Conservation (phyloP, 495 filamentous ascomycete genomes). For the Aspergillus panamensis region DNA sequence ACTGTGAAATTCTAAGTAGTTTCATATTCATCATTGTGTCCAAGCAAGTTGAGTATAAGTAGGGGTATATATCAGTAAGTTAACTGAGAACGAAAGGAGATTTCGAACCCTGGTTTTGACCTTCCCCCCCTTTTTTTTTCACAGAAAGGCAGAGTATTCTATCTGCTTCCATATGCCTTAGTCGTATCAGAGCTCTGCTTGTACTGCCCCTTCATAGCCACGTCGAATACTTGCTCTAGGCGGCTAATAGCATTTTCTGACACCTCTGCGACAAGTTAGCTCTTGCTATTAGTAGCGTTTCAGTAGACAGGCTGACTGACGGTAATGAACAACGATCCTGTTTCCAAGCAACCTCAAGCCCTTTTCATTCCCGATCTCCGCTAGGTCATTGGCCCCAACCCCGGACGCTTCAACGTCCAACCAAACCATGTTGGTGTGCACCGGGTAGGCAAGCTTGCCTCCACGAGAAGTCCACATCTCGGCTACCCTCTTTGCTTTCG, state of each 20-base stretch:
- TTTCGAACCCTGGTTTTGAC: too few relatives aligned
- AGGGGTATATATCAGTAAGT: too few relatives aligned
- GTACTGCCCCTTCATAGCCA: conserved; percentile 37
- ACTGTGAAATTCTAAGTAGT: too few relatives aligned
- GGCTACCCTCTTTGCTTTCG: conserved; percentile 61
- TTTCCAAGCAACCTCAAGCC: conserved; percentile 39
- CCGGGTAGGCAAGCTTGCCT: conserved; percentile 40
- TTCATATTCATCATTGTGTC: too few relatives aligned
- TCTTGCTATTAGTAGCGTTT: background rate
- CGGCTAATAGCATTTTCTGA: conserved; percentile 41
- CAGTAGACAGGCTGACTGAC: conserved; percentile 29
- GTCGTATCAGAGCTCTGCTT: conserved; percentile 36
- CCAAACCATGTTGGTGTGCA: conserved; percentile 95
- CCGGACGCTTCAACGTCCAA: conserved; percentile 61
- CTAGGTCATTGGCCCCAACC: conserved; percentile 41
- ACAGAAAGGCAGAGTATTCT: background rate
- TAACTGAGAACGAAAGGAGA: too few relatives aligned
- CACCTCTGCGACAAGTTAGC: conserved; percentile 41
- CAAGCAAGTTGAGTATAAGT: too few relatives aligned
- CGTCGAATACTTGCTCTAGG: conserved; percentile 41
- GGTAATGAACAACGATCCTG: conserved; percentile 46
- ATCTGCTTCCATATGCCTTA: conserved; percentile 40
- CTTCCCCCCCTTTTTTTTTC: too few relatives aligned
- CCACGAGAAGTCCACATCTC: conserved; percentile 58
- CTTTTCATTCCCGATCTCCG: conserved; percentile 37